Conservation (phyloP, 352 stramenopile genomes). For the Blastocystis sp. region DNA sequence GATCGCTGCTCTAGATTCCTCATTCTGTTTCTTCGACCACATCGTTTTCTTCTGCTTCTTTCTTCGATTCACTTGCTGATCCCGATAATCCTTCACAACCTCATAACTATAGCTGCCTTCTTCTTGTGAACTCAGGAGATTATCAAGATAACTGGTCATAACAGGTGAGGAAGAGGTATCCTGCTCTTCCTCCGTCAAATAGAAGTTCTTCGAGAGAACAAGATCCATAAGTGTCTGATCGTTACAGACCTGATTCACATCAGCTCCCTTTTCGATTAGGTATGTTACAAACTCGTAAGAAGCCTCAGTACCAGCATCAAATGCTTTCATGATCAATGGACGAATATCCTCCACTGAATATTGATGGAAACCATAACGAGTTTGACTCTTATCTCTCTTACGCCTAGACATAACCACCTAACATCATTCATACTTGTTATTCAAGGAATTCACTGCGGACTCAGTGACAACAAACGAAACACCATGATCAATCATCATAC, state of each 20-base stretch:
- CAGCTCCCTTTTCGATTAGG: slow-evolving; percentile 11
- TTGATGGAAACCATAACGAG: neutral
- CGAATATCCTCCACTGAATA: neutral
- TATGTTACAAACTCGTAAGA: slow-evolving; percentile 10
- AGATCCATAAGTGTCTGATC: slow-evolving; percentile 39
- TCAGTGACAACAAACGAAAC: neutral
- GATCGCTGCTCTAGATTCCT: neutral
- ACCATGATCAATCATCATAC: slow-evolving; percentile 19
- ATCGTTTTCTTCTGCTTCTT: neutral
- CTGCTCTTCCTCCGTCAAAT: neutral
- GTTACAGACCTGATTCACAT: slow-evolving; percentile 26
- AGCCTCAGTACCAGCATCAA: neutral
- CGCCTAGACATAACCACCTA: no score
- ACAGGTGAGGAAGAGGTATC: neutral
- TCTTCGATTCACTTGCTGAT: neutral
- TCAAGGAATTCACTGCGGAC: neutral
- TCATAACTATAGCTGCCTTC: neutral
- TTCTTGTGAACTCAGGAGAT: neutral
- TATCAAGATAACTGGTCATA: neutral
- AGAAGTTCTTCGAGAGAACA: neutral
- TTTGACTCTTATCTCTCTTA: neutral
- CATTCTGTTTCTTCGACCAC: neutral
- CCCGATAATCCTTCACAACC: neutral
- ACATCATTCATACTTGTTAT: neutral
- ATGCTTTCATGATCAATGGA: neutral